Conservation (phyloP, 192 early-diverging fungal species). For the Chytriomyces sp. region DNA sequence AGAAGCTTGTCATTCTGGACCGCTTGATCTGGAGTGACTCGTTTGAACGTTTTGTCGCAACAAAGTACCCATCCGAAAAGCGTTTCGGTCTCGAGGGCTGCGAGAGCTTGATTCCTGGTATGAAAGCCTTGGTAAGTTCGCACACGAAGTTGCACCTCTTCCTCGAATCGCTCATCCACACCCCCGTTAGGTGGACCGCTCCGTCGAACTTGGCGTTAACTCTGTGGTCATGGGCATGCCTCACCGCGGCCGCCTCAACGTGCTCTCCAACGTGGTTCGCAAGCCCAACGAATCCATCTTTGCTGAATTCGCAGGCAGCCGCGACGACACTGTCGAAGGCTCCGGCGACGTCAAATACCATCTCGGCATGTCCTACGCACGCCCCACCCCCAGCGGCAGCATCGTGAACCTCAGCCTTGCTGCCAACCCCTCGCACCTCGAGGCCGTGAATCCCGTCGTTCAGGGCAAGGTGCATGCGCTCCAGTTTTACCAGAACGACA, state of each 20-base stretch:
- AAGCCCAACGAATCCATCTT: conserved; percentile 99
- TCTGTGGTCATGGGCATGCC: conserved; percentile 98
- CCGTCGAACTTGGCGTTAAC: conserved; percentile 93
- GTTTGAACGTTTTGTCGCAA: conserved; percentile 94
- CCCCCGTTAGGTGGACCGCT: conserved; percentile 96
- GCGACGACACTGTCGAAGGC: conserved; percentile 87
- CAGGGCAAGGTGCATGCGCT: conserved; percentile 95
- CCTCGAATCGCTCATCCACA: background rate
- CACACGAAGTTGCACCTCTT: background rate
- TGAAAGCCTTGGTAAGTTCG: conserved; percentile 86
- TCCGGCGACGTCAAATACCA: conserved; percentile 85
- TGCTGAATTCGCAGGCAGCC: conserved; percentile 91
- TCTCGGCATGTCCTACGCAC: conserved; percentile 77
- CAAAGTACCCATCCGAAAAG: conserved; percentile 97
- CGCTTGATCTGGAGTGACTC: conserved; percentile 96
- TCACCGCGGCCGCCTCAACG: conserved; percentile 97
- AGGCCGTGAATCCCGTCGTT: conserved; percentile 96
- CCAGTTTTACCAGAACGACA: conserved; percentile 93
- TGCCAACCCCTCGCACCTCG: conserved; percentile 98
- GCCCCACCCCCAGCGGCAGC: conserved; percentile 95
- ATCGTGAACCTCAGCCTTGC: conserved; percentile 96
- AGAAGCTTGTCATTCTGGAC: conserved; percentile 91
- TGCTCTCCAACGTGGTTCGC: conserved; percentile 97
- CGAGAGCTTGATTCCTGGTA: conserved; percentile 95
- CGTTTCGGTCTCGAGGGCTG: conserved; percentile 98